Conservation (phyloP, 164 flowering plant genomes). For the Annona cherimola region DNA sequence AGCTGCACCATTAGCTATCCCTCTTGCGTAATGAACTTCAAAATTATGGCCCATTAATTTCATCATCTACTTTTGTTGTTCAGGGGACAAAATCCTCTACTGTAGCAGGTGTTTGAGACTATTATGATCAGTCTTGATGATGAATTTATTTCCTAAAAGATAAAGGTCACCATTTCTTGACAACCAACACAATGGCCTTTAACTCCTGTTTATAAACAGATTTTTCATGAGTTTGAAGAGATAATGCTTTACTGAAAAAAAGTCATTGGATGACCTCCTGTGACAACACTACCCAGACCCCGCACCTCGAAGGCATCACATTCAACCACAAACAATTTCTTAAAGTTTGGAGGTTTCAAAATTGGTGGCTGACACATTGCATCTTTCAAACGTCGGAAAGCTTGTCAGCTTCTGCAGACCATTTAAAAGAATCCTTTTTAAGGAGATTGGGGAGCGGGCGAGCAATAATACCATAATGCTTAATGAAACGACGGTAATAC, state of each 20-base stretch:
- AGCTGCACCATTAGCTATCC: not conserved
- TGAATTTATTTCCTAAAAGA: not conserved
- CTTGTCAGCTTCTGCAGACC: not conserved
- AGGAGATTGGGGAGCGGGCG: not conserved
- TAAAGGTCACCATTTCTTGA: not conserved
- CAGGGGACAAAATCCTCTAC: not conserved
- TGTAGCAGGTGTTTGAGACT: slow-evolving; percentile 1
- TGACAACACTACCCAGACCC: not conserved
- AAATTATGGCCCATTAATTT: slow-evolving; percentile 4
- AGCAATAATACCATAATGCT: not conserved
- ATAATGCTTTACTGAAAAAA: not conserved
- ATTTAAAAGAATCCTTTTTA: not conserved
- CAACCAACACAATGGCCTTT: not conserved
- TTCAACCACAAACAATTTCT: not conserved
- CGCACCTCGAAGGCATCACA: not conserved
- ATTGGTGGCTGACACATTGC: not conserved
- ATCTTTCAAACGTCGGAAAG: not conserved
- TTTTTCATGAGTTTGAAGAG: not conserved
- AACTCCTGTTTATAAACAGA: not conserved
- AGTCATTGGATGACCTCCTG: not conserved
- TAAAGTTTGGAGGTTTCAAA: not conserved
- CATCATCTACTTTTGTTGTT: slow-evolving; percentile 4
- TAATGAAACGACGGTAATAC: not conserved
- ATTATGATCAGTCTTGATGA: not conserved
- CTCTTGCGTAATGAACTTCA: not conserved